Evolutionary conservation across 805 yeast genomes (phyloP).

Genomic region (Pichia eremophila): DNA sequence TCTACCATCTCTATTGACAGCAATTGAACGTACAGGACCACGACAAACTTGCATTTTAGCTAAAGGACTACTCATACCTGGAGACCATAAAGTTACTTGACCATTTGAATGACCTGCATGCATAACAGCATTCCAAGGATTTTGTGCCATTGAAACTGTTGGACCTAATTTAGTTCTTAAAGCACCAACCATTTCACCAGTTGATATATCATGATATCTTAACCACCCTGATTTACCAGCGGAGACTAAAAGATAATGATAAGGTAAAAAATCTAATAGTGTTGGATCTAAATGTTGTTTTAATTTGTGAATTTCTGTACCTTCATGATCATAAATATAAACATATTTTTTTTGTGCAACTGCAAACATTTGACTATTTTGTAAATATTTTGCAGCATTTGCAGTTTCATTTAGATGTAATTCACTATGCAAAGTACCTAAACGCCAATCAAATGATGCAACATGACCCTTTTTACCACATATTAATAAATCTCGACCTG

Average conservation of each 20-base stretch:
- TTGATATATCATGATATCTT: slow-evolving; percentile 91
- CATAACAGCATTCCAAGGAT: slow-evolving; percentile 93
- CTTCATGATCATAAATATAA: slow-evolving; percentile 83
- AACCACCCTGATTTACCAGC: slow-evolving; percentile 86
- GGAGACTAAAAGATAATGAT: slow-evolving; percentile 78
- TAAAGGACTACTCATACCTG: slow-evolving; percentile 74
- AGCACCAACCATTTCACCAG: slow-evolving; percentile 81
- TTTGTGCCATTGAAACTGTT: slow-evolving; percentile 76
- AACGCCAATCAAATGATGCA: slow-evolving; percentile 93
- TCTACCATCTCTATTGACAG: slow-evolving; percentile 83
- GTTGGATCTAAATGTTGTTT: slow-evolving; percentile 85
- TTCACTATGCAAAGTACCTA: slow-evolving; percentile 75
- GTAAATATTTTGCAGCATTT: slow-evolving; percentile 81
- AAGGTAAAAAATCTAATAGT: slow-evolving; percentile 78
- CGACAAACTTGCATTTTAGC: slow-evolving; percentile 72
- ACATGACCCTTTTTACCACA: slow-evolving; percentile 93
- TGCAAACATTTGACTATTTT: slow-evolving; percentile 89
- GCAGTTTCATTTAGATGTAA: slow-evolving; percentile 82
- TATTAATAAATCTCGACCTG: slow-evolving; percentile 76
- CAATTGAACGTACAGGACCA: slow-evolving; percentile 81
- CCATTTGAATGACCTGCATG: slow-evolving; percentile 93
- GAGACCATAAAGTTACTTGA: slow-evolving; percentile 89
- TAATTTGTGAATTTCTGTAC: slow-evolving; percentile 84
- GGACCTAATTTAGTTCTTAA: slow-evolving; percentile 85
- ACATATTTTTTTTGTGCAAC: slow-evolving; percentile 95